These are phyloP conservation scores for Fragilariopsis cylindrus DNA, from an alignment of 108 stramenopile species.

Conservation along the genomic window DNA sequence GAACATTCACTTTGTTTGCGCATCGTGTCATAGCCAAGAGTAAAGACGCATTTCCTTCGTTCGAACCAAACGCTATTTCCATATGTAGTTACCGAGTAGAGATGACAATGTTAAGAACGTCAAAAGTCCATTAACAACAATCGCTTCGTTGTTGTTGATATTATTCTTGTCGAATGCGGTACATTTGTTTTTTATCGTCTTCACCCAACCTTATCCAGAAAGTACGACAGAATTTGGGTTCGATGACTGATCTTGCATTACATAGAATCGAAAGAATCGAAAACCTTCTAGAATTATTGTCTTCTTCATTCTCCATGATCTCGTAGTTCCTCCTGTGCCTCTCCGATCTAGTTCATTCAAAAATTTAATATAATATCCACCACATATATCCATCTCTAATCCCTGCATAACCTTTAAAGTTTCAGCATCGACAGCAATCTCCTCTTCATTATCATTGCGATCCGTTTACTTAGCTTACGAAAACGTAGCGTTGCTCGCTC, in stretches of 20 bases:
- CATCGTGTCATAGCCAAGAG: constrained; percentile 15
- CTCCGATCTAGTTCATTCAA: constrained; percentile 21
- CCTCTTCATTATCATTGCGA: not conserved
- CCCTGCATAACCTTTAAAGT: not conserved
- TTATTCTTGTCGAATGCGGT: not conserved
- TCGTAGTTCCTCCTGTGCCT: not conserved
- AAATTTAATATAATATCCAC: constrained; percentile 31
- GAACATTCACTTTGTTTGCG: constrained; percentile 16
- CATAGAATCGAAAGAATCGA: constrained; percentile 12
- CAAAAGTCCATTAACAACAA: constrained; percentile 18
- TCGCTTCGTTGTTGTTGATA: not conserved
- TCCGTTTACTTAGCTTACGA: too few species aligned
- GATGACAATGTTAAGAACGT: constrained; percentile 24
- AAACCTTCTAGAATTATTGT: constrained; percentile 11
- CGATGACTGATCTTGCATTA: constrained; percentile 18
- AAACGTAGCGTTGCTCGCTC: too few species aligned
- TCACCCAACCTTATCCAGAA: constrained; percentile 31
- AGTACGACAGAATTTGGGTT: constrained; percentile 26
- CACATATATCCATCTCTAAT: constrained; percentile 21
- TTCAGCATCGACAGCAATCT: constrained; percentile 1
- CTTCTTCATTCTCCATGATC: constrained; percentile 9
- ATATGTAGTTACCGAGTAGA: constrained; percentile 16
- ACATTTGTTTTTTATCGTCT: constrained; percentile 17
- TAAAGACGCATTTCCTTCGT: constrained; percentile 17
- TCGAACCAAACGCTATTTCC: constrained; percentile 2